Base-by-base conservation (phyloP, 2,329 filamentous ascomycete genomes). In the Arthrobotrys megalospora region DNA sequence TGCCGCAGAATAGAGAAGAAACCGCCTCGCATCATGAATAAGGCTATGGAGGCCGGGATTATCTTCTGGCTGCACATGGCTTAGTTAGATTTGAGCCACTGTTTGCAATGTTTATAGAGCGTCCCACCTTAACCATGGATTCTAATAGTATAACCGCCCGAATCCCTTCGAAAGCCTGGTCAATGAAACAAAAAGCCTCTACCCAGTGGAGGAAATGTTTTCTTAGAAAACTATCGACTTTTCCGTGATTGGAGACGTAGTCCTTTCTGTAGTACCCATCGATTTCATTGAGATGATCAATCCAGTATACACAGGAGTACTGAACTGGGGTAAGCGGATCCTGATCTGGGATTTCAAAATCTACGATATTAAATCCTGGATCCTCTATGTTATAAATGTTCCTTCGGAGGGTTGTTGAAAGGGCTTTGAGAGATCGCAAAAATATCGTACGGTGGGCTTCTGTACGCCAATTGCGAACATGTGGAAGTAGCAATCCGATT, bases 271-370 rank as follows among this genome's bases (percentile, higher is more conserved):
- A 5, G 36, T n/a, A 6, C 11, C 16, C 6, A 41, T 52, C 21
- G 19, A 55, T 62, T 3, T 82, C 41, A 11, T 36, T 19, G 6
- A 85, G 66, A 80, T 86, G 84, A 16, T 84, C 80, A 41, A 83
- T 64, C 84, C 84, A 86, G 67, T 84, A 83, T 0, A 83, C 32
- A 68, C 83, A 85, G 6, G 82, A 80, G 67, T 86, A 86, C 6
- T 80, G 64, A 41, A 82, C 62, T 16, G 75, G 7, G 1, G 76
- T 70, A 0, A 85, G 72, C 0, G 82, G 83, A 64, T 85, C 82
- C 8, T 79, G 79, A 10, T 81, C 11, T 0, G 82, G 81, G 6
- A 11, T 12, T 3, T 71, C 48, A 75, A 82, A 70, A 38, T 81
- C 0, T 7, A 82, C 67, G 38, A 83, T 82, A 0, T 60, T 50